Base-by-base conservation (phyloP, 371 early-diverging fungal species). In the Nematocida displodere region DNA sequence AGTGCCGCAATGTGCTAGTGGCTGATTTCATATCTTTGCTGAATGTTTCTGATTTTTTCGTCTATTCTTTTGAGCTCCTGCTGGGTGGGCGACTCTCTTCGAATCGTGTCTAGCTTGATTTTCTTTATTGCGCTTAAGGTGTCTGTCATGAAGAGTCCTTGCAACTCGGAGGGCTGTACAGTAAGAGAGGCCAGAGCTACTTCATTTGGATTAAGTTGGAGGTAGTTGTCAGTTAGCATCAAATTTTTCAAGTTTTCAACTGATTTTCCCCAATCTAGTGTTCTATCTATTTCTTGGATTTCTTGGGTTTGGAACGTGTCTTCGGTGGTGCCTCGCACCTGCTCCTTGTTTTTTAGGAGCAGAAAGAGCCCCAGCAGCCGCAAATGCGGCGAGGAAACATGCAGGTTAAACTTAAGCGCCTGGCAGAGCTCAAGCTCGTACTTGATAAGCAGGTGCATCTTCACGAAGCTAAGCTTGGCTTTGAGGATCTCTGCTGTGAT, bases 321-420 rank as follows among this genome's bases (percentile, higher is more conserved):
- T 0, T 61, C 61, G 26, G 47, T 52, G 15, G 39, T 62, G 22
- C 48, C 33, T 13, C 8, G 22, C 3, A 71, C 34, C 4, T 48
- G 39, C 26, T 71, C 75, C 36, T 36, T 56, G 56, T 71, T 71
- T 37, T 47, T 42, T 26, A 71, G 75, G 33, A 71, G 44, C 7
- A 71, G 54, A 61, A 71, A 71, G 15, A 71, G 58, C 1, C 62
- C 75, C 13, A 71, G 52, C 5, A 71, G 63, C n/a, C 59, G n/a
- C 8, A 71, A 36, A 29, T 71, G 54, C 52, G 75, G 75, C 3
- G 75, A 71, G 8, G 59, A 8, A 17, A 71, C 59, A 29, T 71
- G 61, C 42, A 71, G 49, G 36, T 71, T 71, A 49, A 71, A 71
- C n/a, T 71, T 71, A 11, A 71, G 75, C 15, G 75, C 75, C 28